Evolutionary conservation across 495 filamentous ascomycete genomes (phyloP).

Genomic region (Amniculicola lignicola): DNA sequence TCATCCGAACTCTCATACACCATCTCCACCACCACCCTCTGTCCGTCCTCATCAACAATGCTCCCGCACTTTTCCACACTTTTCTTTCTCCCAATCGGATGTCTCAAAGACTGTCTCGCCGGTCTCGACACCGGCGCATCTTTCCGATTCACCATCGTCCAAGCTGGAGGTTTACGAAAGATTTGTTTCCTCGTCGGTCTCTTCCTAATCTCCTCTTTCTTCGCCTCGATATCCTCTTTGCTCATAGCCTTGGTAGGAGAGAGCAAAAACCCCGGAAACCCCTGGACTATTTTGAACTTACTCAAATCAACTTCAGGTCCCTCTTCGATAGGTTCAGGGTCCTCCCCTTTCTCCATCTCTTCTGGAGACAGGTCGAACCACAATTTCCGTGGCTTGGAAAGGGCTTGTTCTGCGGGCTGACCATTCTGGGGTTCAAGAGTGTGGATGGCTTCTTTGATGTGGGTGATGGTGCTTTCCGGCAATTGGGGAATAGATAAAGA

Average conservation of each 20-base stretch:
- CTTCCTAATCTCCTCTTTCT: slow-evolving; percentile 34
- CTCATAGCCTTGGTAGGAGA: slow-evolving; percentile 7
- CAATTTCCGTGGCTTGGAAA: background rate
- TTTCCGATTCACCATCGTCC: background rate
- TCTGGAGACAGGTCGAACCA: too few relatives aligned
- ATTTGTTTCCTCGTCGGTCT: slow-evolving; percentile 34
- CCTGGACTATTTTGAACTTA: slow-evolving; percentile 22
- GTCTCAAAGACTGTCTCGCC: too few relatives aligned
- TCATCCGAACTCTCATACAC: too few relatives aligned
- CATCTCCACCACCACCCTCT: too few relatives aligned
- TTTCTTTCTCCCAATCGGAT: too few relatives aligned
- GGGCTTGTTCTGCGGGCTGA: background rate
- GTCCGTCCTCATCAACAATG: too few relatives aligned
- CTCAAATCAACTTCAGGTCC: background rate
- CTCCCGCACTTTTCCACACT: too few relatives aligned
- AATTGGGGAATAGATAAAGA: too few relatives aligned
- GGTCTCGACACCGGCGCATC: slow-evolving; percentile 4
- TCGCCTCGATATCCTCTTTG: slow-evolving; percentile 15
- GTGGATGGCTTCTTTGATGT: too few relatives aligned
- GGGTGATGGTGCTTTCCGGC: too few relatives aligned
- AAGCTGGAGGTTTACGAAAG: slow-evolving; percentile 23
- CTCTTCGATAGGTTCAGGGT: background rate
- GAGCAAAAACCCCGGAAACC: slow-evolving; percentile 31
- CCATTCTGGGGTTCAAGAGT: too few relatives aligned
- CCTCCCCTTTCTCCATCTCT: background rate